Evolutionary conservation across 2,329 filamentous ascomycete genomes (phyloP).

Genomic region (Incumbomyces delicatus): DNA sequence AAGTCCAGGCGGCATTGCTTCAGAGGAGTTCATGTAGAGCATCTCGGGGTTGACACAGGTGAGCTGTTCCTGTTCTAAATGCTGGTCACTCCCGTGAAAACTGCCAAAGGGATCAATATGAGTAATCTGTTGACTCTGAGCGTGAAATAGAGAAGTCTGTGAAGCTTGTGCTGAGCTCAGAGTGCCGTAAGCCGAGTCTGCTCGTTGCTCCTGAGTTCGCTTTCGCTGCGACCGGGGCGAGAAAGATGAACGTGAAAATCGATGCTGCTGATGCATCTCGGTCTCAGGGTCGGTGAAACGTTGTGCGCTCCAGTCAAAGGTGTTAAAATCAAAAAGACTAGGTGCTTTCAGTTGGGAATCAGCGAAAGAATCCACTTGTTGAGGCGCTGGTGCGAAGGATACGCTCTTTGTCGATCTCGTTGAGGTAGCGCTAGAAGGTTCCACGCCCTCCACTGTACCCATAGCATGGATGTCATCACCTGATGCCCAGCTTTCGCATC

Average conservation of each 20-base stretch:
- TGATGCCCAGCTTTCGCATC: background rate
- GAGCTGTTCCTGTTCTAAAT: background rate
- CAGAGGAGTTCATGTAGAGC: background rate
- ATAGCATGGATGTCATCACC: slow-evolving; percentile 2
- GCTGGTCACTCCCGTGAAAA: background rate
- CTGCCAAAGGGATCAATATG: background rate
- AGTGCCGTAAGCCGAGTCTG: slow-evolving; percentile 2
- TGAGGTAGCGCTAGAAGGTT: slow-evolving; percentile 3
- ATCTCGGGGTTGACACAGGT: background rate
- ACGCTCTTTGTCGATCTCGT: slow-evolving; percentile 4
- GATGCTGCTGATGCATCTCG: too few species aligned
- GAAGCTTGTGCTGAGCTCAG: slow-evolving; percentile 3
- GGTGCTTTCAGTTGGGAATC: background rate
- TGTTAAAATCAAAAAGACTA: background rate
- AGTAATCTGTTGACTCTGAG: background rate
- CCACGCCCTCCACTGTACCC: background rate
- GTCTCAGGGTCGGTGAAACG: background rate
- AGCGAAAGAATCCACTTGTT: background rate
- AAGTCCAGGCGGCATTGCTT: background rate
- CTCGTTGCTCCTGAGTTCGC: background rate
- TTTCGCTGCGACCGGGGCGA: background rate
- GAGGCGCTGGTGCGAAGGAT: background rate
- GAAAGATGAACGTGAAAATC: background rate
- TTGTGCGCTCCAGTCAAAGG: slow-evolving; percentile 1
- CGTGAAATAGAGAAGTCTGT: background rate